Percentiles rank a stretch among this genome's conserved stretches.
phyloP scores from a whole-genome alignment of 2,329 filamentous ascomycete species.

The Aspergillus amoenus region DNA sequence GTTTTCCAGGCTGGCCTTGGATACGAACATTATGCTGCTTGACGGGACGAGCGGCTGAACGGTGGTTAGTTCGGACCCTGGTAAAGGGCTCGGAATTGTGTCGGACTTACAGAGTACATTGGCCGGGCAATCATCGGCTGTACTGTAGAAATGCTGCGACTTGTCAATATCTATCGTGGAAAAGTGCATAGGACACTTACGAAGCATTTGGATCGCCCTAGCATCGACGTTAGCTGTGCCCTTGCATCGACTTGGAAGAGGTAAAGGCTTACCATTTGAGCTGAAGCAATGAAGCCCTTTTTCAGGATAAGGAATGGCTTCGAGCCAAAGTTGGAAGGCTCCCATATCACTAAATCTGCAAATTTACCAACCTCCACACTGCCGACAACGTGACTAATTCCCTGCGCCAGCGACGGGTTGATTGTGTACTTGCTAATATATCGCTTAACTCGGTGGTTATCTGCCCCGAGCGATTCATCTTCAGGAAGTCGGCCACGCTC shows the following conservation, averaged over 20 bases:
- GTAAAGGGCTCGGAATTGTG: too few relatives aligned
- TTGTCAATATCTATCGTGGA: too few relatives aligned
- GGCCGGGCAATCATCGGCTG: constrained; percentile 80
- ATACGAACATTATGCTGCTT: constrained; percentile 75
- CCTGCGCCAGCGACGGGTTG: constrained; percentile 88
- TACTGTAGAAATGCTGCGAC: constrained; percentile 69
- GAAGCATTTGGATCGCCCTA: constrained; percentile 78
- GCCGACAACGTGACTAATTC: constrained; percentile 82
- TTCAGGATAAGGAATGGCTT: constrained; percentile 83
- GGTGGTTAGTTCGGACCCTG: background rate
- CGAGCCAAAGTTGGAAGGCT: constrained; percentile 78
- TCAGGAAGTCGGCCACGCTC: constrained; percentile 75
- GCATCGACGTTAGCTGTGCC: background rate
- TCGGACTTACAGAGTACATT: constrained; percentile 19
- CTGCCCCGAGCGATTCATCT: constrained; percentile 74
- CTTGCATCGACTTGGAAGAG: background rate
- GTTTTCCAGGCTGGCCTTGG: constrained; percentile 65
- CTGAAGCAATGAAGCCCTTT: constrained; percentile 78
- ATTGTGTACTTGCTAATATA: constrained; percentile 97
- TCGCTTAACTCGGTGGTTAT: constrained; percentile 89
- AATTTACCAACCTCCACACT: constrained; percentile 86
- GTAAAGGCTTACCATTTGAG: constrained; percentile 68
- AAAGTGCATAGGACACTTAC: too few relatives aligned
- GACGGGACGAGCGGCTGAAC: constrained; percentile 60
- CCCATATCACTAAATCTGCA: constrained; percentile 87